Evolutionary conservation across 306 rosid species (phyloP), one percentile per base, ranked within the genome.

Genomic region (Medicago lupulina): DNA sequence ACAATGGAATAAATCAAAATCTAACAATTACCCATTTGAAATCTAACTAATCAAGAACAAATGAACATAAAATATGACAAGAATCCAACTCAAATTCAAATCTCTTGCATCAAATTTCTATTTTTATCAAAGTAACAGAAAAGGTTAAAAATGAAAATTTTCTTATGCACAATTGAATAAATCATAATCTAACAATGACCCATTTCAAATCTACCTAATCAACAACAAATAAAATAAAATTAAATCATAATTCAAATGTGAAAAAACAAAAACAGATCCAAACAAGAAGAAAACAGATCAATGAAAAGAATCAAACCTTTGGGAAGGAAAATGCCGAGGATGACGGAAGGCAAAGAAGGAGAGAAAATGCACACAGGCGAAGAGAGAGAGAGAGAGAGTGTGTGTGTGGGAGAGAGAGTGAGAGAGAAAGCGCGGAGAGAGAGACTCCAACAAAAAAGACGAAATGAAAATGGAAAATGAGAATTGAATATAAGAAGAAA

Each of bases 261-360:
- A 28, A 28, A 44, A 53, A 3, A 9, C 34, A 5, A 50, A 74
- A 67, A 71, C 81, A 83, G 87, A 88, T 88, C 91, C 44, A 58
- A 51, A 3, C 1, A 5, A 64, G 15, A 76, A 10, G 0, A 23
- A 47, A 68, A 70, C 78, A 60, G 80, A 80, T 70, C 74, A 62
- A 68, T 18, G 40, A 75, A 14, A 0, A 34, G 50, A 79, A 75
- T 47, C 57, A 8, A 49, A 89, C 93, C 97, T 89, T 89, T 70
- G 59, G 50, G 16, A 72, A 85, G 41, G 60, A 54, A 75, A 83
- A 70, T 79, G 91, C 47, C 80, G 76, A 79, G 55, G 83, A 81
- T 78, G 78, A 77, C 77, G 83, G 88, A 81, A 77, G 81, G 80
- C 73, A 73, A 5, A 62, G 83, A 66, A 73, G 34, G 80, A 77